These are phyloP conservation scores for Yarrowia deformans DNA, from an alignment of 805 yeast species.

Conservation along the genomic window DNA sequence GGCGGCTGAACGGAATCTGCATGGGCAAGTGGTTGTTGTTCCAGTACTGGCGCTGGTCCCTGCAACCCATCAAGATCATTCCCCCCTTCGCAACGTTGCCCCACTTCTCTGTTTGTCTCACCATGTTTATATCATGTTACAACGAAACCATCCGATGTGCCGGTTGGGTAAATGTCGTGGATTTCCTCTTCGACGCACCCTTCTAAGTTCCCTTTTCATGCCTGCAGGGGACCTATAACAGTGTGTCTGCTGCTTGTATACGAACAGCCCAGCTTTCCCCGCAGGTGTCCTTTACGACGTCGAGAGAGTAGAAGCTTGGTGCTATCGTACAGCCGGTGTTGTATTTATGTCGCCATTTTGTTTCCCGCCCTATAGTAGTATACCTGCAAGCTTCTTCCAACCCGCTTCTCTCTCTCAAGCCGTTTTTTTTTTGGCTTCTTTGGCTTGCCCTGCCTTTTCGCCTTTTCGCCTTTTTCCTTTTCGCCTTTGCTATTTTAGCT, in stretches of 20 bases:
- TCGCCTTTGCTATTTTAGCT: background rate
- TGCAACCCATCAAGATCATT: too few relatives aligned
- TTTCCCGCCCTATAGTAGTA: too few relatives aligned
- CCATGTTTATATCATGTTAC: slow-evolving; percentile 4
- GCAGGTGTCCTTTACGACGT: background rate
- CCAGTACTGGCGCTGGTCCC: too few relatives aligned
- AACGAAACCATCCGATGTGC: background rate
- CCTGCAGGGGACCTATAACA: slow-evolving; percentile 26
- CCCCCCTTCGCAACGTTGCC: too few relatives aligned
- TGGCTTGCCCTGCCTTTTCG: background rate
- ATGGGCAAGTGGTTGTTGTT: too few relatives aligned
- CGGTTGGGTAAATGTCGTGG: slow-evolving; percentile 2
- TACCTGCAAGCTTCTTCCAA: background rate
- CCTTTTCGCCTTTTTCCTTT: background rate
- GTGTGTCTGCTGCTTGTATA: background rate
- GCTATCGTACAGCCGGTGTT: too few relatives aligned
- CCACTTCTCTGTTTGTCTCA: background rate
- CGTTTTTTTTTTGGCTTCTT: background rate
- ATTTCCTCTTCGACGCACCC: background rate
- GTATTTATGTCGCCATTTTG: too few relatives aligned
- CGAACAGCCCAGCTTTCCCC: background rate
- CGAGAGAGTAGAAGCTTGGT: too few relatives aligned
- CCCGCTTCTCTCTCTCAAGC: background rate
- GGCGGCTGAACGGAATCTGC: background rate
- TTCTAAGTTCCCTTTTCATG: slow-evolving; percentile 1